Evolutionary conservation across 2,329 filamentous ascomycete species (phyloP), one percentile per base, ranked within the genome.

Genomic region (Ramularia endophylla): DNA sequence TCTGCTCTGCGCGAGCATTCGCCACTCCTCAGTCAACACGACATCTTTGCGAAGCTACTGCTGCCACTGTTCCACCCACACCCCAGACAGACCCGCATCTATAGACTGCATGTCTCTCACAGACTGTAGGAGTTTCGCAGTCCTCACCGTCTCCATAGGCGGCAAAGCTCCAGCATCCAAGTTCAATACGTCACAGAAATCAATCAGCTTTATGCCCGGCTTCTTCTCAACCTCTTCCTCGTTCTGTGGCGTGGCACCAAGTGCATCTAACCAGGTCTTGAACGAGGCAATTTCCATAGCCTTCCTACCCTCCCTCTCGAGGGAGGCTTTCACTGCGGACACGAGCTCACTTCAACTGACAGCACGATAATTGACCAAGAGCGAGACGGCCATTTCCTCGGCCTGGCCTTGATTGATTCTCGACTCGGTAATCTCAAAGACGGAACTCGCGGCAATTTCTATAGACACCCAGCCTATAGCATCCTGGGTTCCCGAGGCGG

Each of bases 401-500:
- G 28, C 27, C 7, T 35, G n/a, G n/a, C n/a, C n/a, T n/a, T n/a
- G 40, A 15, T 42, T 25, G 1, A 39, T n/a, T 9, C 43, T 27
- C 4, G 39, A 27, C 16, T 28, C 34, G 8, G 53, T 36, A 13
- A 56, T 48, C 4, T 56, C 53, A n/a, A 42, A 35, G 5, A 46
- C 45, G 9, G 36, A 46, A 30, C 61, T 52, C 1, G 63, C 62
- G 2, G 69, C 54, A 0, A 64, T 30, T 30, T 73, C 69, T 18
- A 69, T 60, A 0, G 69, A 69, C 1, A 72, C 46, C 68, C 69
- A 73, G 40, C 71, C 65, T 7, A 73, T 52, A 4, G 54, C 51
- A 12, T 48, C 49, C 13, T 65, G 50, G n/a, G 0, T 50, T 25
- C 2, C 63, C 66, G 2, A 72, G 50, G 9, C 52, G 48, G 3